phyloP scores from a whole-genome alignment of 2,329 filamentous ascomycete genomes.

The Balansia obtecta region DNA sequence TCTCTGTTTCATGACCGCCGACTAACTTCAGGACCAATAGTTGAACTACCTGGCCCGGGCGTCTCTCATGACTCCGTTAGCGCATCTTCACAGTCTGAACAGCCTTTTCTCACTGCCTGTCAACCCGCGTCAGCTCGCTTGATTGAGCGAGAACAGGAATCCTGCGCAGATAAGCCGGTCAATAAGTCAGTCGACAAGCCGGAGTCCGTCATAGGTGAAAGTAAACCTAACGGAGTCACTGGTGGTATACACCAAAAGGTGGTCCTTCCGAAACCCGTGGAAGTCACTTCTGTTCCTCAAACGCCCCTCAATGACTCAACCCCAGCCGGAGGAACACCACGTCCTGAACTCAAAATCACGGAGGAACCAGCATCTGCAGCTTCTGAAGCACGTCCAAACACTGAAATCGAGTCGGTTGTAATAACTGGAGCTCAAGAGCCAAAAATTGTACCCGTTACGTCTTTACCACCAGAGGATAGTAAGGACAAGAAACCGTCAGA shows the following conservation, averaged over 20 bases:
- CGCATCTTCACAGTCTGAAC: conserved; percentile 14
- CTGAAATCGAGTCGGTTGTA: conserved; percentile 14
- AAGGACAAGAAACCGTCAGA: conserved; percentile 8
- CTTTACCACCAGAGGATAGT: conserved; percentile 4
- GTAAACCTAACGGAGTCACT: conserved; percentile 7
- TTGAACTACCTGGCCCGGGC: conserved; percentile 17
- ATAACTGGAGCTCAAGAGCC: conserved; percentile 15
- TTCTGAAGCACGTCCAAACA: conserved; percentile 11
- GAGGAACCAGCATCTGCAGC: conserved; percentile 11
- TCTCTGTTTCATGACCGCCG: not conserved
- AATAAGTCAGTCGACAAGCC: conserved; percentile 8
- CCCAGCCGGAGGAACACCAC: conserved; percentile 22
- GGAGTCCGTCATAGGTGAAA: conserved; percentile 5
- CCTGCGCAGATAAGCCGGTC: conserved; percentile 7
- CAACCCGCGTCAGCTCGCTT: conserved; percentile 7
- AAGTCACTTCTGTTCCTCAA: conserved; percentile 22
- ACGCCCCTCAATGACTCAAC: conserved; percentile 23
- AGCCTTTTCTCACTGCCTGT: conserved; percentile 5
- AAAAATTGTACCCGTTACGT: conserved; percentile 10
- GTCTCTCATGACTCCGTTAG: conserved; percentile 17
- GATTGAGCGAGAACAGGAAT: not conserved
- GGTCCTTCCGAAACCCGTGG: conserved; percentile 20
- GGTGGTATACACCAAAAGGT: conserved; percentile 9
- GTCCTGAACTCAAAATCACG: conserved; percentile 21
- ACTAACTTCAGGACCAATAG: conserved; percentile 9